These are phyloP conservation scores for Lanmaoa rubissima DNA, from an alignment of 768 basidiomycete species.

Conservation along the genomic window DNA sequence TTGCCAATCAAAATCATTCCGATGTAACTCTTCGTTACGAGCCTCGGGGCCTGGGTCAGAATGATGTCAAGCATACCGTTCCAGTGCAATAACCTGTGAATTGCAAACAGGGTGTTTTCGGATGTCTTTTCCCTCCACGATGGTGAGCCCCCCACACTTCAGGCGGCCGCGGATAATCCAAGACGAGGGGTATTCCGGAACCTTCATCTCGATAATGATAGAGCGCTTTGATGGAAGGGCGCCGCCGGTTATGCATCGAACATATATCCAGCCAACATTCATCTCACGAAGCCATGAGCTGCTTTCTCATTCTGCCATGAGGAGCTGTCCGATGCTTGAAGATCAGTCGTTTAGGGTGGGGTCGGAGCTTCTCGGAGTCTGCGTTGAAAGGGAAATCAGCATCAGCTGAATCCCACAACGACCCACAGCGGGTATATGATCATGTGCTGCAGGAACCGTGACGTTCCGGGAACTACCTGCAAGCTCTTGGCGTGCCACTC, in stretches of 20 bases:
- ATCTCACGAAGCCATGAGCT: slow-evolving; percentile 10
- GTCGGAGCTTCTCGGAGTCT: slow-evolving; percentile 14
- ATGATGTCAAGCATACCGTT: not conserved
- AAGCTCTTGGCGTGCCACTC: not conserved
- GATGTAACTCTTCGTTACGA: too few relatives aligned
- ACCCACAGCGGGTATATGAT: not conserved
- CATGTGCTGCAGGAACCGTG: slow-evolving; percentile 1
- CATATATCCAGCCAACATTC: not conserved
- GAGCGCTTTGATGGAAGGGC: too few relatives aligned
- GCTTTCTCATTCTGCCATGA: not conserved
- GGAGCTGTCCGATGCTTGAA: not conserved
- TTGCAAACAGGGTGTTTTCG: slow-evolving; percentile 7
- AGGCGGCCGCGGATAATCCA: slow-evolving; percentile 2
- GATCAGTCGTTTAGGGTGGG: not conserved
- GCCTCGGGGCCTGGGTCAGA: not conserved
- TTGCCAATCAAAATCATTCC: not conserved
- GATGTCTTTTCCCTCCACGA: not conserved
- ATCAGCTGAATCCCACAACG: not conserved
- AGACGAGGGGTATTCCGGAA: not conserved
- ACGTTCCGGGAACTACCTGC: too few relatives aligned
- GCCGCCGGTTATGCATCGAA: not conserved
- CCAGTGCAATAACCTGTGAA: not conserved
- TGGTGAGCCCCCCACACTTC: not conserved
- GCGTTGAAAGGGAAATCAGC: not conserved
- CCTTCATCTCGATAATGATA: not conserved